phyloP scores from a whole-genome alignment of 2,329 filamentous ascomycete species.

The Cytospora chrysosperma region DNA sequence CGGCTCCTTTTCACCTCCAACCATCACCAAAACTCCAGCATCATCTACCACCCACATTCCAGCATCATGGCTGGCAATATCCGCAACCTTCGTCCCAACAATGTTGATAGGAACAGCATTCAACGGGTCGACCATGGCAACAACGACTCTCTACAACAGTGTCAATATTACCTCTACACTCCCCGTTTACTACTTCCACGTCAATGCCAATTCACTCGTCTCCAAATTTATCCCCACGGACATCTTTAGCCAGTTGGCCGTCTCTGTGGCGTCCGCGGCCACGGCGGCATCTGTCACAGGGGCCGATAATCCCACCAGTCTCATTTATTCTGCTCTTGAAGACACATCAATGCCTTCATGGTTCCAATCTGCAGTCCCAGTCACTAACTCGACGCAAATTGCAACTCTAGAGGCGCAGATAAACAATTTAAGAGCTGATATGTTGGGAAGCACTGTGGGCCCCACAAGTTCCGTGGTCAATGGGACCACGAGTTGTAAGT shows the following conservation, averaged over 20 bases:
- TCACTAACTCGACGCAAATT: not conserved
- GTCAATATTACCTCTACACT: not conserved
- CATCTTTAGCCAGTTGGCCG: not conserved
- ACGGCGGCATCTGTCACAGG: not conserved
- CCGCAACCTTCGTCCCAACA: not conserved
- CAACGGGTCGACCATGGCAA: too few relatives aligned
- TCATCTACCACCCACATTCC: too few relatives aligned
- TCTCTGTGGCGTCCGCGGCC: conserved; percentile 1
- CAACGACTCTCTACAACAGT: not conserved
- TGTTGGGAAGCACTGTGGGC: not conserved
- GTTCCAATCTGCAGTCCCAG: conserved; percentile 11
- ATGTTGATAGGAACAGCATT: not conserved
- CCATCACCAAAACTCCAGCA: not conserved
- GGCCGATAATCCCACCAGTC: not conserved
- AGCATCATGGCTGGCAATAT: not conserved
- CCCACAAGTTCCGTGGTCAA: not conserved
- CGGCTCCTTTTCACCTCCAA: fast-evolving
- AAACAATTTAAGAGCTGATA: not conserved
- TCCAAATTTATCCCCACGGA: not conserved
- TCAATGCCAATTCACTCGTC: not conserved
- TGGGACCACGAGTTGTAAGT: not conserved
- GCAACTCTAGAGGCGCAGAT: not conserved
- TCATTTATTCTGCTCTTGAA: conserved; percentile 7
- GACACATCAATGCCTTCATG: not conserved
- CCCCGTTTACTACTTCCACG: not conserved